phyloP scores from a whole-genome alignment of 805 yeast species.

The Candida boleticola region DNA sequence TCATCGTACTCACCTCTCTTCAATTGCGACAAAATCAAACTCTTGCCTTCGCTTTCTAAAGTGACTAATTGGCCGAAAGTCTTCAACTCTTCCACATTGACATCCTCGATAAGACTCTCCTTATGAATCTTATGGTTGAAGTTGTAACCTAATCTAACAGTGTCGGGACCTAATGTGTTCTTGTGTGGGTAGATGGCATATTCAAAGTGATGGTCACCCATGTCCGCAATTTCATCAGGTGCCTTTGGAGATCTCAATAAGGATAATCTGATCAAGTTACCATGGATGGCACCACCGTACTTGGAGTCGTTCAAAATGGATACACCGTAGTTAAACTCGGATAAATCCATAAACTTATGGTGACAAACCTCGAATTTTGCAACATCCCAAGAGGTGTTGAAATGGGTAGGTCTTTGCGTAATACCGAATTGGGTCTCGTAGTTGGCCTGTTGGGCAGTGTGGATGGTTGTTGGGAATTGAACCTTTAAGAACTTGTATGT shows the following conservation, averaged over 20 bases:
- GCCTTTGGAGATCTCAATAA: conserved; percentile 87
- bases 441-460: conserved; percentile 65
- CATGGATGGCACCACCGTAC: conserved; percentile 91
- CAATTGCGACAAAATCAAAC: conserved; percentile 68
- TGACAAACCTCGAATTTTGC: conserved; percentile 96
- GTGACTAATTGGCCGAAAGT: conserved; percentile 14
- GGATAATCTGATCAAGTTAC: conserved; percentile 86
- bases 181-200: conserved; percentile 84
- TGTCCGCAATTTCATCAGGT: conserved; percentile 93
- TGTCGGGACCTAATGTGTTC: conserved; percentile 60
- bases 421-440: conserved; percentile 95
- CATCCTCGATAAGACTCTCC: conserved; percentile 11
- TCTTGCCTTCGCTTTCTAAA: conserved; percentile 45
- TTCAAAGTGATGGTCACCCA: conserved; percentile 80
- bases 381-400: conserved; percentile 92
- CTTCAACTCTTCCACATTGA: neutral
- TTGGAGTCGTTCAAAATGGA: conserved; percentile 79
- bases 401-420: conserved; percentile 91
- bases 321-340: conserved; percentile 86
- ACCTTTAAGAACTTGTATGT: conserved; percentile 86
- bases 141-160: conserved; percentile 74
- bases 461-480: conserved; percentile 87
- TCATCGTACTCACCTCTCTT: conserved; percentile 88
- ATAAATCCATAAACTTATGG: conserved; percentile 90
- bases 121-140: conserved; percentile 57